Evolutionary conservation across 257 asterid genomes (phyloP), one percentile per base, ranked within the genome.

Genomic region (Lycium barbarum): DNA sequence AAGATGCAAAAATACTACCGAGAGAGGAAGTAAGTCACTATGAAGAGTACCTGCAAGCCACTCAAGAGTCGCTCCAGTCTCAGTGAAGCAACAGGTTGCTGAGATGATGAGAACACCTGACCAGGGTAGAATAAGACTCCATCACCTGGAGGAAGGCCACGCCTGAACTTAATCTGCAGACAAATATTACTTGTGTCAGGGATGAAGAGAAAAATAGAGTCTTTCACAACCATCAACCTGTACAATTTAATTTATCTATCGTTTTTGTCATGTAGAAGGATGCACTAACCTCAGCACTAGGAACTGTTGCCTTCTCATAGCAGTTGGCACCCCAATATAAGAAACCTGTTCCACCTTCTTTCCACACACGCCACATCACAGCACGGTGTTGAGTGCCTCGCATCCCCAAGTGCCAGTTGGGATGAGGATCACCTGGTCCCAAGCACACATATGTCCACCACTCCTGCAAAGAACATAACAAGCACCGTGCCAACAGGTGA

Each of bases 401-500:
- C 99, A 97, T 97, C 63, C 99, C 99, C 71, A 97, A 91, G 90
- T 97, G 98, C 99, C 98, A 95, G 86, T 95, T 97, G 55, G 99
- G 98, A 87, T 95, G 99, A 88, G 99, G 99, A 89, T 95, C 98
- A 59, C 98, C 87, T 72, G 99, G 99, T 55, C 98, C 99, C 95
- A 97, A 87, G 94, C 98, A 97, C 76, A 97, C 98, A 86, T 97
- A 97, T 33, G 99, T 94, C 99, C 99, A 97, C 99, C 99, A 97
- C 89, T 97, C 98, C 99, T 95, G 90, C 86, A 88, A 79, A 14
- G 17, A 43, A 7, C 81, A 65, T 73, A 38, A 17, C 67, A 22
- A 70, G 17, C 59, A 84, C 83, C 83, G 66, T 38, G 26, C 15
- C 53, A 57, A 76, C 74, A 63, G 63, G 70, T 62, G 74, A 63